Percentiles rank a stretch among this genome's conserved stretches.
Conservation (phyloP, 73 alveolate genomes). For the Paramecium sexaurelia region DNA sequence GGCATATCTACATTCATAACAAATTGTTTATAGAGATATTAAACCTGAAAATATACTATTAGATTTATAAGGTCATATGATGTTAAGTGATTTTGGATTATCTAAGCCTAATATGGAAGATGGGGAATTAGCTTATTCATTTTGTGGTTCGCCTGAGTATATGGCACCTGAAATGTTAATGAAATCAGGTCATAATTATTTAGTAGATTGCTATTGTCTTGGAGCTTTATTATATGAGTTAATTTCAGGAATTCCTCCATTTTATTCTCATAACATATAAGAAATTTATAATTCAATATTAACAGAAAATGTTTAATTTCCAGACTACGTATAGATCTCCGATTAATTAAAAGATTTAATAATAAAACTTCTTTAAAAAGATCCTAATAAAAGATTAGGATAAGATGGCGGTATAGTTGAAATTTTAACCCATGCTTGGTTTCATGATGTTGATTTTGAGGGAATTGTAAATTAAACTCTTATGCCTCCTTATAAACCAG, state of each 20-base stretch:
- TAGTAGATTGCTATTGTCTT: constrained; percentile 75
- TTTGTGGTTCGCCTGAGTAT: constrained; percentile 83
- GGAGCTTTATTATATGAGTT: constrained; percentile 78
- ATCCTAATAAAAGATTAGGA: constrained; percentile 90
- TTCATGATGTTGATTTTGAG: constrained; percentile 60
- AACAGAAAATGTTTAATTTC: constrained; percentile 62
- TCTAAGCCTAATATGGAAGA: constrained; percentile 67
- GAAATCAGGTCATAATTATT: constrained; percentile 72
- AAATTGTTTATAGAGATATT: constrained; percentile 75
- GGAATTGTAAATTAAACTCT: constrained; percentile 46
- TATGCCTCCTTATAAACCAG: constrained; percentile 67
- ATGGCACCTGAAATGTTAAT: constrained; percentile 79
- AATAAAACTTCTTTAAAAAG: constrained; percentile 77
- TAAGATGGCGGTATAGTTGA: constrained; percentile 66
- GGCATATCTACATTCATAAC: constrained; percentile 75
- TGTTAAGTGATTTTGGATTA: constrained; percentile 77
- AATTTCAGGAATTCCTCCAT: constrained; percentile 78
- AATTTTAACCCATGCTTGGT: constrained; percentile 70
- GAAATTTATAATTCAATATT: constrained; percentile 66
- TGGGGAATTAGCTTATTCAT: constrained; percentile 68
- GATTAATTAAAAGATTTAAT: constrained; percentile 73
- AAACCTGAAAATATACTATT: constrained; percentile 85
- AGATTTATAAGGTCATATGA: constrained; percentile 74
- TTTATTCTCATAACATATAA: constrained; percentile 61
- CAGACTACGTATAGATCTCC: constrained; percentile 64